A percentile compares a stretch with the other conserved stretches of the same genome.
Evolutionary conservation across 371 early-diverging fungal species (phyloP).

Genomic region (Mucor plumbeus): DNA sequence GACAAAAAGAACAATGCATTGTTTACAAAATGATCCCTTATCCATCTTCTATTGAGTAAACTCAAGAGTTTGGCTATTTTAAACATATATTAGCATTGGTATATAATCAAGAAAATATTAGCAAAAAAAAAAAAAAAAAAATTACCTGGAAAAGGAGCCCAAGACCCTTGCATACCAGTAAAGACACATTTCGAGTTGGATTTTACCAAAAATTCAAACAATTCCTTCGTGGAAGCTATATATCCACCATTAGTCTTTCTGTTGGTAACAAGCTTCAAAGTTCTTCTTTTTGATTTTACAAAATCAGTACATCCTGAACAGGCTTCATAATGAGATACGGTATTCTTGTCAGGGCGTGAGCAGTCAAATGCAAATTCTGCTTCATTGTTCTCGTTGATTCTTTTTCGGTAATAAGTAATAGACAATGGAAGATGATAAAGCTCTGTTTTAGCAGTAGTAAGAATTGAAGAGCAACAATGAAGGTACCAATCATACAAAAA

Average conservation of each 20-base stretch:
- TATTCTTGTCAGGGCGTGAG: background rate
- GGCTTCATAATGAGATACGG: background rate
- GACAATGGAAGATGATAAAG: background rate
- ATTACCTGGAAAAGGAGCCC: background rate
- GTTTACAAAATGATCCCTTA: background rate
- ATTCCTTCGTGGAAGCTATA: background rate
- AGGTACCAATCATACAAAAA: background rate
- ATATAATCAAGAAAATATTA: background rate
- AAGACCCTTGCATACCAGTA: background rate
- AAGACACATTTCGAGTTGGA: background rate
- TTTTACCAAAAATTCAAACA: background rate
- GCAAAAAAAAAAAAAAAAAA: too few species aligned
- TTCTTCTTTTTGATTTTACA: background rate
- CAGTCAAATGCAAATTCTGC: background rate
- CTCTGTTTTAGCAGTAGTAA: background rate
- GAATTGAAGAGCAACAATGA: background rate
- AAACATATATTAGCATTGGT: too few species aligned
- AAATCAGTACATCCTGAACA: background rate
- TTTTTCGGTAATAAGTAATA: background rate
- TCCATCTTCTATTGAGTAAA: background rate
- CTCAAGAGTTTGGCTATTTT: too few species aligned
- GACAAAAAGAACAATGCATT: background rate
- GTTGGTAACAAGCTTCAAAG: background rate
- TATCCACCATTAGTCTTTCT: background rate
- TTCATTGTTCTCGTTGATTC: background rate